Evolutionary conservation across 2,329 filamentous ascomycete genomes (phyloP), one percentile per base, ranked within the genome.

Genomic region (Paraphaeosphaeria minitans): DNA sequence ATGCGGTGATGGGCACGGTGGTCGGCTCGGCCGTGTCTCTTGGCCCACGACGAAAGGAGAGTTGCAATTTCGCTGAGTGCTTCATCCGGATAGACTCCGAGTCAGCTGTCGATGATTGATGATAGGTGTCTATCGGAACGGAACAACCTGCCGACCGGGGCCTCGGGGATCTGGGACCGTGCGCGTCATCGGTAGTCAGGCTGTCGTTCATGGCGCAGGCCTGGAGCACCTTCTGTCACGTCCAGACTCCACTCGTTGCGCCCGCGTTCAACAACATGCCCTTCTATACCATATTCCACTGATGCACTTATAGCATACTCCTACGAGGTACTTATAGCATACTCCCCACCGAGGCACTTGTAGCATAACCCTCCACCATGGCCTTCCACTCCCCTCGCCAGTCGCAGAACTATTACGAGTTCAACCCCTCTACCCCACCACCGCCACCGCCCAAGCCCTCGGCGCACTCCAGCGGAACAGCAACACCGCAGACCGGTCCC

Each of bases 401-500:
- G 56, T 77, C 75, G 14, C 75, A 76, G 52, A 65, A 66, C 46
- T 73, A 74, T 48, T 78, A 74, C 64, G 69, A 75, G 29, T 79
- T 75, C 68, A 77, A 82, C 64, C 66, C 77, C 39, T 77, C 80
- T 14, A 80, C 81, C 21, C 80, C 81, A 39, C 77, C 80, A 7
- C 81, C 81, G 10, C 81, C 81, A 21, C 81, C 81, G 21, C 77
- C 77, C 21, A 79, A 79, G 62, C 76, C 76, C 56, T 71, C 72
- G 16, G 78, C 77, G 51, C 78, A 78, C 43, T 77, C 76, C 9
- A 78, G 74, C 55, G 73, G 78, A 29, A 75, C 70, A 49, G 78
- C 75, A 51, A 81, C 80, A 37, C 75, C 79, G 24, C 67, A 71
- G 37, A 66, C 74, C 59, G 79, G 79, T 2, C 80, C 79, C 59